Evolutionary conservation across 2,329 filamentous ascomycete genomes (phyloP), one percentile per base, ranked within the genome.

Genomic region (Aphanoascus verrucosus): DNA sequence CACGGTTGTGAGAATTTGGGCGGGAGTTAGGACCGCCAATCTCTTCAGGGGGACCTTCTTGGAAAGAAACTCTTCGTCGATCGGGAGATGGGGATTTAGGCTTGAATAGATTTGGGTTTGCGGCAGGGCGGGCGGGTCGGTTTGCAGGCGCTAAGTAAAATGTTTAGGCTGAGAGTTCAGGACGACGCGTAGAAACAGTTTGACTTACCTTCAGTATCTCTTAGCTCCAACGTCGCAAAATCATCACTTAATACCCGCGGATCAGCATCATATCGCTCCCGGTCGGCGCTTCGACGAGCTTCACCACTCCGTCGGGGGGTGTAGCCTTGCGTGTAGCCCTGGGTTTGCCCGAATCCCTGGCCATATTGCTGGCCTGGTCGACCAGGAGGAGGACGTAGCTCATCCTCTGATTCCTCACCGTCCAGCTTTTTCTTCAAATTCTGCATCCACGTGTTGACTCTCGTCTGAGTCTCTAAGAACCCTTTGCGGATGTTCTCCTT

Each of bases 361-460:
- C 64, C 59, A 67, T 52, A 40, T 31, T 45, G 52, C 31, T 47
- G 53, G 19, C 32, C 37, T 66, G 53, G 69, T 67, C 55, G 72
- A 64, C 45, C 65, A 64, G 17, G 63, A 57, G 17, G 64, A 61
- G 35, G 71, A 68, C 46, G 65, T 61, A 52, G 79, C 52, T 84
- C 80, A 6, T 82, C 80, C 20, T 89, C 85, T 52, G 85, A 80
- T 55, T 89, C 86, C 59, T 93, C 88, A 47, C 93, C 91, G 63
- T 97, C 90, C 34, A 98, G 80, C 69, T 84, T 88, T 79, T 97
- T 97, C 74, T 88, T 93, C 66, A 98, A 76, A 58, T 83, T 89
- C 49, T 81, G 86, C 62, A 98, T 88, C 90, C 91, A 97, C 48
- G 81, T 80, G 72, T 94, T 97, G 62, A 98, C 86, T 65, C 87